Percentiles rank a stretch among this genome's conserved stretches.
Conservation (phyloP, 2,329 filamentous ascomycete genomes). For the Arthrocladium fulminans region DNA sequence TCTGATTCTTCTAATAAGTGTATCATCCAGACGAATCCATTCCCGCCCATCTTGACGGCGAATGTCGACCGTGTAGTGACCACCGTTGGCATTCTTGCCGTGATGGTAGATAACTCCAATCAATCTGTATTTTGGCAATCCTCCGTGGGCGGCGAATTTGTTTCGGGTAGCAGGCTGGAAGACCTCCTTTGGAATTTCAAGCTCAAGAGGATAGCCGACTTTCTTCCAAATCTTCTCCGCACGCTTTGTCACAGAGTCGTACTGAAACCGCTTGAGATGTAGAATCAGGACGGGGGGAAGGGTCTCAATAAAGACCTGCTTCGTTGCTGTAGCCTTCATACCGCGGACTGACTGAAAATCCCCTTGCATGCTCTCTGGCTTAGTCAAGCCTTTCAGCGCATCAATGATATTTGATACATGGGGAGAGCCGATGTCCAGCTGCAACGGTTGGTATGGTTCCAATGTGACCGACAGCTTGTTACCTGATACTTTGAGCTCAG, state of each 20-base stretch:
- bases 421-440: conserved; percentile 83
- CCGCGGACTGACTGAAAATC: conserved; percentile 75
- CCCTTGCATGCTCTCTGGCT: conserved; percentile 73
- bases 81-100: conserved; percentile 89
- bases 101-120: conserved; percentile 94
- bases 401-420: conserved; percentile 87
- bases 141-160: conserved; percentile 55
- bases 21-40: conserved; percentile 95
- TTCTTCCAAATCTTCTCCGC: conserved; percentile 99
- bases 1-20: conserved; percentile 72
- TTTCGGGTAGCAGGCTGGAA: conserved; percentile 69
- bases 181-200: conserved; percentile 86
- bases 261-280: conserved; percentile 95
- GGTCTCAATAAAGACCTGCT: conserved; percentile 89
- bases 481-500: conserved; percentile 77
- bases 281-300: conserved; percentile 86
- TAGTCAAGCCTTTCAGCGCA: conserved; percentile 74
- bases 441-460: conserved; percentile 87
- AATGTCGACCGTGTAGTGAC: conserved; percentile 97
- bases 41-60: conserved; percentile 87
- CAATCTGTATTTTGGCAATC: conserved; percentile 72
- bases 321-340: conserved; percentile 68
- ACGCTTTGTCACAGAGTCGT: conserved; percentile 69
- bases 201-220: conserved; percentile 84
- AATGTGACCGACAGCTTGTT: conserved; percentile 84